Conservation (phyloP, 495 filamentous ascomycete genomes). For the Aspergillus wentii region DNA sequence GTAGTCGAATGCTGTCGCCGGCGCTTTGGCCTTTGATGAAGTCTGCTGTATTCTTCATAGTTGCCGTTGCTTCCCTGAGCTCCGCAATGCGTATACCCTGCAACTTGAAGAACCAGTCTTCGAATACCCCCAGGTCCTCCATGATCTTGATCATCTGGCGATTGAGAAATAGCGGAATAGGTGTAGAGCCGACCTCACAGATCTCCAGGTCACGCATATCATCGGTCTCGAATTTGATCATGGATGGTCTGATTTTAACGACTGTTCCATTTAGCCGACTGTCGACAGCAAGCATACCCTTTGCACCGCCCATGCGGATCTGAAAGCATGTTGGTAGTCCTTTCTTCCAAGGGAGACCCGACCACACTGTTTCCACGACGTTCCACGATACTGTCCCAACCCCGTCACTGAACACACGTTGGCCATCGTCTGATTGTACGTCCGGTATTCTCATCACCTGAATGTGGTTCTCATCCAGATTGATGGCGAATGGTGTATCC, state of each 20-base stretch:
- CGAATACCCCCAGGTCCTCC: constrained; percentile 61
- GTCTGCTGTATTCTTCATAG: constrained; percentile 50
- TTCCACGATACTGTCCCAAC: constrained; percentile 64
- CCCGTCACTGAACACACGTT: constrained; percentile 71
- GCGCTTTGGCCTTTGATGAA: constrained; percentile 57
- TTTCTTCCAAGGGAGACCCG: constrained; percentile 15
- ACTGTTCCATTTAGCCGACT: constrained; percentile 43
- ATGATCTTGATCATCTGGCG: constrained; percentile 77
- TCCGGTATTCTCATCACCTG: constrained; percentile 28
- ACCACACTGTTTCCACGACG: constrained; percentile 39
- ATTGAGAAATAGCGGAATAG: constrained; percentile 67
- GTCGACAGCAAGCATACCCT: constrained; percentile 71
- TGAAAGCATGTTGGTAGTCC: constrained; percentile 52
- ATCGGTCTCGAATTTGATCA: constrained; percentile 68
- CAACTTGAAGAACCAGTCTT: constrained; percentile 52
- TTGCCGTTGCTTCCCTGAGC: constrained; percentile 51
- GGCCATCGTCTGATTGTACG: constrained; percentile 24
- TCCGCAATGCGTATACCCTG: constrained; percentile 53
- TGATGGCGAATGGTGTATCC: constrained; percentile 56
- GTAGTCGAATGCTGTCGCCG: constrained; percentile 48
- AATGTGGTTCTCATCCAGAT: constrained; percentile 13
- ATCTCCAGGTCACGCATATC: constrained; percentile 61
- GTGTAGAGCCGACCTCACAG: constrained; percentile 60
- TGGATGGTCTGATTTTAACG: constrained; percentile 62
- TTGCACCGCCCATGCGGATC: constrained; percentile 58